Base-by-base conservation (phyloP, 441 rosid species). In the Mallotus repandus region DNA sequence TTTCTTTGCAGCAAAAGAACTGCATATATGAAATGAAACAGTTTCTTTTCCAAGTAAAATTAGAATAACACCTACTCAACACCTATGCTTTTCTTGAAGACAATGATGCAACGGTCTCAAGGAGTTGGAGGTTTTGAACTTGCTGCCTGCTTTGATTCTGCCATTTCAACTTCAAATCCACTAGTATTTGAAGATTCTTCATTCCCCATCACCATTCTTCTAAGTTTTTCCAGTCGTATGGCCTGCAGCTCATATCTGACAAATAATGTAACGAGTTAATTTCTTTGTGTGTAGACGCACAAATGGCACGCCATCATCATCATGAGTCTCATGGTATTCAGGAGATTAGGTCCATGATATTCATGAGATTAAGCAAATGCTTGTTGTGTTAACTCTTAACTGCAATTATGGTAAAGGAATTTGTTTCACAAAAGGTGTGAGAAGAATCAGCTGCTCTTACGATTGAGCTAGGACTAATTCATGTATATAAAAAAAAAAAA, bases 131-230 rank as follows among this genome's bases (percentile, higher is more conserved):
- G 81, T 61, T 74, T 81, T 76, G 71, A 59, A 72, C 59, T 65
- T 55, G 75, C 75, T 49, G 78, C 70, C 63, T 75, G 83, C 65
- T 69, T 82, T 32, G 95, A 84, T 68, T 94, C 95, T 45, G 92
- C 83, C 97, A 94, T 88, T 86, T 94, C 97, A 69, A 94, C 89
- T 88, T 94, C 97, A 70, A 78, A 77, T 49, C 80, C 76, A 60
- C 77, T 41, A n/a, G 67, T 45, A 58, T 84, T 70, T 63, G 83
- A 71, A 73, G 81, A 38, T 69, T 84, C 73, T 72, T 70, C 79
- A 46, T 76, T 70, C 76, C 80, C 90, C 66, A 68, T 46, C 16
- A 80, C 81, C 86, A 84, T 79, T 78, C 64, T 77, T 72, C 79
- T 86, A 41, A 86, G 75, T 82, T 77, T 84, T 50, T 86, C 85